Evolutionary conservation across 768 basidiomycete genomes (phyloP), one percentile per base, ranked within the genome.

Genomic region (Pisolithus sp.): DNA sequence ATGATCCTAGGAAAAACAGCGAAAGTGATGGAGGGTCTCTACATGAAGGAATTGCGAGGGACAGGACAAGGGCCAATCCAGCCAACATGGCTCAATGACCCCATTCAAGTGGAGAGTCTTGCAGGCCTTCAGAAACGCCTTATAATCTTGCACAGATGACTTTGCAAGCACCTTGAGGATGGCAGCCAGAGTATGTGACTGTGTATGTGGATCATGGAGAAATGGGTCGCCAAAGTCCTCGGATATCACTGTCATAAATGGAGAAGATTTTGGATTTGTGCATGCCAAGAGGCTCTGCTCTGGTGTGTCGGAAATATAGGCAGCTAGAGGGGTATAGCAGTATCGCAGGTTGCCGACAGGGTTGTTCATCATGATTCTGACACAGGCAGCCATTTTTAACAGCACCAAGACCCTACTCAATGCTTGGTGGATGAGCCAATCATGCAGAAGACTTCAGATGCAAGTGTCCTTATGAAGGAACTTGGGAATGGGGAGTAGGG

Each of bases 151-250:
- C 7, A 6, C 2, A 9, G 28, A 30, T 1, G n/a, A 24, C 12
- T 48, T 30, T 9, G 12, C 7, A 28, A 8, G 31, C 6, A 9
- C 47, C 5, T 4, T 43, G 15, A 7, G 9, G 12, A 71, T 54
- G 13, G 52, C 49, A 5, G 36, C 39, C 6, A 70, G 52, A 1
- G 66, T 72, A 4, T 39, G 57, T 20, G 50, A 43, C 2, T 2
- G 60, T n/a, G 59, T 67, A 24, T 56, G 48, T 8, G 63, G 55
- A n/a, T 41, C 47, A 54, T 71, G 68, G 18, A 50, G 53, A 46
- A 60, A 63, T 17, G 50, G 18, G 36, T 71, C 62, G 1, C 68
- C 64, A 52, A 71, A 67, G 24, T 68, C 43, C 31, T 66, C 55
- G 38, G 62, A 61, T 4, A 30, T 54, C 18, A 67, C 70, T 39